Conservation (phyloP, 768 basidiomycete species). For the Boletus reticuloceps region DNA sequence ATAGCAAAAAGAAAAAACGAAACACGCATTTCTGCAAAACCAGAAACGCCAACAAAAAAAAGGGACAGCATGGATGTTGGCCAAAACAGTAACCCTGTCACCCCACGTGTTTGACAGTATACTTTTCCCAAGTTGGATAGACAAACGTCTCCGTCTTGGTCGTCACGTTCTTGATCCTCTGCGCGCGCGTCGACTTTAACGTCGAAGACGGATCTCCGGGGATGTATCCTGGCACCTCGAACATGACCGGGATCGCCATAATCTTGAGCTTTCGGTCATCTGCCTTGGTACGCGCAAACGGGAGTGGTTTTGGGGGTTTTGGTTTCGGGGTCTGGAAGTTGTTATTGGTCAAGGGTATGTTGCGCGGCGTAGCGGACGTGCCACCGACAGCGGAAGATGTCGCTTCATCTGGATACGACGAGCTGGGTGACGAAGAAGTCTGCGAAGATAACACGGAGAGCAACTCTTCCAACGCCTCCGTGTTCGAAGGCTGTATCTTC, state of each 20-base stretch:
- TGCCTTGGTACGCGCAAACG: conserved; percentile 48
- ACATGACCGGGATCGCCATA: conserved; percentile 42
- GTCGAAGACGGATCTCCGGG: conserved; percentile 20
- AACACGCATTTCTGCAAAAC: no score
- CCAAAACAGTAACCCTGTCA: neutral
- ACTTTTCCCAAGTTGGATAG: conserved; percentile 68
- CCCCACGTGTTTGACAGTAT: conserved; percentile 45
- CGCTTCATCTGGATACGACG: conserved; percentile 20
- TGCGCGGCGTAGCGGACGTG: conserved; percentile 12
- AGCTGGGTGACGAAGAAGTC: conserved; percentile 4
- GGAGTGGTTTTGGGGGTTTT: conserved; percentile 45
- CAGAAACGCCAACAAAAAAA: neutral
- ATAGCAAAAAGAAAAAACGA: no score
- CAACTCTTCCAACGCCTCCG: conserved; percentile 60
- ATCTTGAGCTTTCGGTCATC: conserved; percentile 59
- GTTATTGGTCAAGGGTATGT: conserved; percentile 17
- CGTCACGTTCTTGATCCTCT: conserved; percentile 28
- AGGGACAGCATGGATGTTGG: neutral
- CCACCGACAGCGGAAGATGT: conserved; percentile 29
- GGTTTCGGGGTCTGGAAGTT: conserved; percentile 39
- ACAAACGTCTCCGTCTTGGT: conserved; percentile 44
- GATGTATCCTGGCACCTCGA: conserved; percentile 32
- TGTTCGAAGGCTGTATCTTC: conserved; percentile 60
- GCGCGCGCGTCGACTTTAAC: conserved; percentile 28
- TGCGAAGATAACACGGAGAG: conserved; percentile 34